Evolutionary conservation across 129 eudicot genomes (phyloP).

Genomic region (Centrapalus pauciflorus): DNA sequence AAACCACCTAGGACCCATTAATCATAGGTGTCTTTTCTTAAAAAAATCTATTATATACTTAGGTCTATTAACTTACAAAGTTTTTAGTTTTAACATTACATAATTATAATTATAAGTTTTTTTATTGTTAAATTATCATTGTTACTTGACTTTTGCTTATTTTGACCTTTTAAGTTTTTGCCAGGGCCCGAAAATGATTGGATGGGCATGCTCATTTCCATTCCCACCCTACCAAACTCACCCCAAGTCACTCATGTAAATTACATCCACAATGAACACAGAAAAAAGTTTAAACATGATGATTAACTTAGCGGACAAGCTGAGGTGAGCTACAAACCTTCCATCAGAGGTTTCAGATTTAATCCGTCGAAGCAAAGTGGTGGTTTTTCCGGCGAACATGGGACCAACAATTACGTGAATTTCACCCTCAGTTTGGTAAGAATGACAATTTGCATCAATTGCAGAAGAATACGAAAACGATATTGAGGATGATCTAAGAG

Average conservation of each 20-base stretch:
- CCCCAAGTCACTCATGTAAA: neutral
- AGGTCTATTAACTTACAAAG: too few relatives aligned
- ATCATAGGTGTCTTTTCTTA: too few relatives aligned
- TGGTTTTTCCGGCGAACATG: conserved; percentile 93
- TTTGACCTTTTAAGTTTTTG: too few relatives aligned
- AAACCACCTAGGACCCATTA: too few relatives aligned
- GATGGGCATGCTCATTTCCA: too few relatives aligned
- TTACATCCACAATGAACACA: neutral
- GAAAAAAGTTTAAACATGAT: neutral
- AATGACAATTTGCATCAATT: conserved; percentile 11
- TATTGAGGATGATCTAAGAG: conserved; percentile 1
- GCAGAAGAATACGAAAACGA: conserved; percentile 4
- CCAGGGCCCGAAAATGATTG: too few relatives aligned
- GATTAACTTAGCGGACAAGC: neutral
- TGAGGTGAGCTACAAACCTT: conserved; percentile 43
- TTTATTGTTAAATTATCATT: neutral
- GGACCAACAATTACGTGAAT: conserved; percentile 86
- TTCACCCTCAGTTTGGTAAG: conserved; percentile 38
- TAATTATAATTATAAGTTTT: too few relatives aligned
- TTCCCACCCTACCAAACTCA: neutral
- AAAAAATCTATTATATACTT: too few relatives aligned
- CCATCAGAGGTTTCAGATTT: conserved; percentile 64
- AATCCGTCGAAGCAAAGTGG: conserved; percentile 72
- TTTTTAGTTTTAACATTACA: too few relatives aligned
- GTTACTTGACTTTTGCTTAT: too few relatives aligned